phyloP scores from a whole-genome alignment of 78 protist genomes.

The Dictyostelium discoideum region DNA sequence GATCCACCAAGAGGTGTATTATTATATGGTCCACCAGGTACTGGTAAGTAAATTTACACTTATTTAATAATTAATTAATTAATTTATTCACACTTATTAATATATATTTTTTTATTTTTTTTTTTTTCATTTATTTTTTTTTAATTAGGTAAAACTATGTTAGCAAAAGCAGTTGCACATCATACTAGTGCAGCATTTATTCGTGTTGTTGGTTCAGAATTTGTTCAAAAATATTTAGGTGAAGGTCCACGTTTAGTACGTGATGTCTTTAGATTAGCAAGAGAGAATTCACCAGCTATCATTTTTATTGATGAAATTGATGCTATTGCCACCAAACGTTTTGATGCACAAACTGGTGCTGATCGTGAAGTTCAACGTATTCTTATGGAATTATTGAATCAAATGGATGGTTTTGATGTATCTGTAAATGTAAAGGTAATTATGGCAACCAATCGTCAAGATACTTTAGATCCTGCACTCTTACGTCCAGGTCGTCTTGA shows the following conservation, averaged over 20 bases:
- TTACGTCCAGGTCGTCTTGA: conserved; percentile 99
- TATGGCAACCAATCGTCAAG: conserved; percentile 99
- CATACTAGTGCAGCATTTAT: conserved; percentile 99
- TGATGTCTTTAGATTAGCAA: conserved; percentile 99
- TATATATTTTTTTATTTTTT: background rate
- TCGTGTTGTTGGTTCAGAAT: conserved; percentile 99
- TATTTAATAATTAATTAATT: too few relatives aligned
- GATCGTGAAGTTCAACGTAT: conserved; percentile 99
- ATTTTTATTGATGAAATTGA: conserved; percentile 99
- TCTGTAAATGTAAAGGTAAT: conserved; percentile 99
- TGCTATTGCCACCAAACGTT: conserved; percentile 97
- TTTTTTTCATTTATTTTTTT: background rate
- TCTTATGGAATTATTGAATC: conserved; percentile 99
- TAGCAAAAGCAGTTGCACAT: conserved; percentile 99
- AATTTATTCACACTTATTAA: too few relatives aligned
- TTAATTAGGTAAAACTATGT: conserved; percentile 92
- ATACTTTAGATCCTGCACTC: conserved; percentile 99
- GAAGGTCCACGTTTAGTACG: conserved; percentile 99
- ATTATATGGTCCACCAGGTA: conserved; percentile 99
- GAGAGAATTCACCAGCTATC: conserved; percentile 99
- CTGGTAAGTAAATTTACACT: conserved; percentile 84
- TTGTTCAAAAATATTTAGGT: conserved; percentile 99
- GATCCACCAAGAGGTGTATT: conserved; percentile 99
- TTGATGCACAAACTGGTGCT: conserved; percentile 99
- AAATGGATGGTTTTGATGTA: conserved; percentile 99